These are phyloP conservation scores for Termitomyces sp. DNA, from an alignment of 768 basidiomycete genomes.

Conservation along the genomic window DNA sequence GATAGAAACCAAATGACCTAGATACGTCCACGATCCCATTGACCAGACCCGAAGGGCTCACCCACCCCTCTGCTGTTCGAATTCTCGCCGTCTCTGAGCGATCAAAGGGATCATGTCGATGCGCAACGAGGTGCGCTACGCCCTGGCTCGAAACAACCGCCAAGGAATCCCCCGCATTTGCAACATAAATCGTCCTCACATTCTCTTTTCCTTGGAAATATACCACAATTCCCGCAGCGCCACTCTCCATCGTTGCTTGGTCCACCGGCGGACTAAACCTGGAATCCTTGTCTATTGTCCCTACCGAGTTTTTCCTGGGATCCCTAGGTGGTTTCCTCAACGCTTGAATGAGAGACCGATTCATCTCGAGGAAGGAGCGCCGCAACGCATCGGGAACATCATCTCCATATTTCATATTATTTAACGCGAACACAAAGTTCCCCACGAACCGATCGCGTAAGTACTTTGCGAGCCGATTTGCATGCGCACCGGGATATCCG, in stretches of 20 bases:
- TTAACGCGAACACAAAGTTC: constrained; percentile 54
- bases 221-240: constrained; percentile 81
- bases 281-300: constrained; percentile 37
- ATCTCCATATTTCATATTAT: constrained; percentile 36
- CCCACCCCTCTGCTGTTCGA: constrained; percentile 88
- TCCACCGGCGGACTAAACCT: constrained; percentile 30
- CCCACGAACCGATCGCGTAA: constrained; percentile 76
- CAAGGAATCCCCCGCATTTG: constrained; percentile 84
- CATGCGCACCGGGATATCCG: constrained; percentile 39
- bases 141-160: constrained; percentile 83
- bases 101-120: constrained; percentile 87
- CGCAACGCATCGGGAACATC: constrained; percentile 73
- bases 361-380: constrained; percentile 82
- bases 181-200: constrained; percentile 72
- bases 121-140: constrained; percentile 66
- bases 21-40: constrained; percentile 91
- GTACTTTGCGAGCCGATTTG: constrained; percentile 74
- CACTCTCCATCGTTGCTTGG: constrained; percentile 53
- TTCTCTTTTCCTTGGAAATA: constrained; percentile 62
- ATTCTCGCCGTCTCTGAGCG: constrained; percentile 82
- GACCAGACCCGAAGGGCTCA: constrained; percentile 84
- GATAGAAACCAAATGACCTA: constrained; percentile 91
- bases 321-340: background rate
- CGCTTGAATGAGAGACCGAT: constrained; percentile 54
- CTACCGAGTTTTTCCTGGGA: constrained; percentile 69